These are phyloP conservation scores for Lactarius deliciosus DNA, from an alignment of 768 basidiomycete species.

Conservation along the genomic window DNA sequence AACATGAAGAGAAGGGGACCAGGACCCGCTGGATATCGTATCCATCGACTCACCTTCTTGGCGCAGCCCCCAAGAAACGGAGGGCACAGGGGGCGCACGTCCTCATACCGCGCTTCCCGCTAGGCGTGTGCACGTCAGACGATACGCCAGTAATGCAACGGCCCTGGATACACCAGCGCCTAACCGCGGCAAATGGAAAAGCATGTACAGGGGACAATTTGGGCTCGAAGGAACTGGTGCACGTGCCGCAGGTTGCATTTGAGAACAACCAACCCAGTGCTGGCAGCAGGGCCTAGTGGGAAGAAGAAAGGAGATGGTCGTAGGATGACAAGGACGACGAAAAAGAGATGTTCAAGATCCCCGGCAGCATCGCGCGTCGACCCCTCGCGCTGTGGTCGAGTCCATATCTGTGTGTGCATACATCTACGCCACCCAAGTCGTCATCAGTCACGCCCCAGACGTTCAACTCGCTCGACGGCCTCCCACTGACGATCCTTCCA, in stretches of 20 bases:
- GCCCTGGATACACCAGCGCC: too few relatives aligned
- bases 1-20: too few relatives aligned
- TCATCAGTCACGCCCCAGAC: background rate
- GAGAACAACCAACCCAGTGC: slow-evolving; percentile 3
- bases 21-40: too few relatives aligned
- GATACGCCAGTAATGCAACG: too few relatives aligned
- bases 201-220: slow-evolving; percentile 9
- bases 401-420: background rate
- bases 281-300: background rate
- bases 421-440: background rate
- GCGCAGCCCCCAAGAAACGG: too few relatives aligned
- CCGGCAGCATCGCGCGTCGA: background rate
- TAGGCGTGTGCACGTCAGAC: too few relatives aligned
- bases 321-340: background rate
- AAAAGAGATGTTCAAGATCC: background rate
- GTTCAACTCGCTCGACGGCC: slow-evolving; percentile 6
- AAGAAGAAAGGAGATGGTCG: background rate
- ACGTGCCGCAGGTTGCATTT: slow-evolving; percentile 13
- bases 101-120: too few relatives aligned
- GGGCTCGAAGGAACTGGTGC: background rate
- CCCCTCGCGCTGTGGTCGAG: background rate
- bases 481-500: slow-evolving; percentile 13
- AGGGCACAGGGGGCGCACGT: background rate
- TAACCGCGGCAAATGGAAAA: too few relatives aligned
- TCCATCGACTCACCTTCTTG: too few relatives aligned